Conservation (phyloP, 306 rosid species). For the Citrullus amarus region DNA sequence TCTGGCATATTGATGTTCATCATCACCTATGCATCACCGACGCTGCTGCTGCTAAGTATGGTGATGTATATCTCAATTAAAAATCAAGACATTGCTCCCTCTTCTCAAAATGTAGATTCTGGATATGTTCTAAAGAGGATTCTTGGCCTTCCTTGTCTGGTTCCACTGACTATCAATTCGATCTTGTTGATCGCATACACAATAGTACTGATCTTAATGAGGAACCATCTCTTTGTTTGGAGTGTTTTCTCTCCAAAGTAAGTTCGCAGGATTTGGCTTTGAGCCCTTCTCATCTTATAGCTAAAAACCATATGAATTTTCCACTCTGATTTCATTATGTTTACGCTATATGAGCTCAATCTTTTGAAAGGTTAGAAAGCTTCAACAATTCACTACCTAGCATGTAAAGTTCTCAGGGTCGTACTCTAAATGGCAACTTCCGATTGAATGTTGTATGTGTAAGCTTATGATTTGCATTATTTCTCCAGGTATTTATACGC, state of each 20-base stretch:
- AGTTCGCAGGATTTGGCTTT: slow-evolving; percentile 19
- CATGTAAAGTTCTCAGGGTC: background rate
- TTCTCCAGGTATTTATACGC: slow-evolving; percentile 64
- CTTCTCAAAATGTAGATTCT: slow-evolving; percentile 27
- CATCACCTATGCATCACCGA: slow-evolving; percentile 82
- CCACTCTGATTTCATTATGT: background rate
- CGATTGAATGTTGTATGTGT: background rate
- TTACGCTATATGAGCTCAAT: background rate
- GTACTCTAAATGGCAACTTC: background rate
- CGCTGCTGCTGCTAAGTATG: slow-evolving; percentile 50
- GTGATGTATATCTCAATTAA: slow-evolving; percentile 64
- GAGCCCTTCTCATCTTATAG: background rate
- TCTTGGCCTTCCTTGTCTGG: slow-evolving; percentile 72
- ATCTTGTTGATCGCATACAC: slow-evolving; percentile 57
- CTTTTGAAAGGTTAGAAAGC: background rate
- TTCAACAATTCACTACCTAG: background rate
- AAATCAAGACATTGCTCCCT: slow-evolving; percentile 20
- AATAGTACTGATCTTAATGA: slow-evolving; percentile 61
- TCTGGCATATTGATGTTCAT: slow-evolving; percentile 88
- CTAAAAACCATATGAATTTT: background rate
- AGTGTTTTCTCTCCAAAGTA: slow-evolving; percentile 96
- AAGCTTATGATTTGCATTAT: slow-evolving; percentile 7
- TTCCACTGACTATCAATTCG: slow-evolving; percentile 68
- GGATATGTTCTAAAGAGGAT: slow-evolving; percentile 52
- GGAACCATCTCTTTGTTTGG: slow-evolving; percentile 92